These are phyloP conservation scores for Heteromeles arbutifolia DNA, from an alignment of 306 rosid genomes.

Conservation along the genomic window DNA sequence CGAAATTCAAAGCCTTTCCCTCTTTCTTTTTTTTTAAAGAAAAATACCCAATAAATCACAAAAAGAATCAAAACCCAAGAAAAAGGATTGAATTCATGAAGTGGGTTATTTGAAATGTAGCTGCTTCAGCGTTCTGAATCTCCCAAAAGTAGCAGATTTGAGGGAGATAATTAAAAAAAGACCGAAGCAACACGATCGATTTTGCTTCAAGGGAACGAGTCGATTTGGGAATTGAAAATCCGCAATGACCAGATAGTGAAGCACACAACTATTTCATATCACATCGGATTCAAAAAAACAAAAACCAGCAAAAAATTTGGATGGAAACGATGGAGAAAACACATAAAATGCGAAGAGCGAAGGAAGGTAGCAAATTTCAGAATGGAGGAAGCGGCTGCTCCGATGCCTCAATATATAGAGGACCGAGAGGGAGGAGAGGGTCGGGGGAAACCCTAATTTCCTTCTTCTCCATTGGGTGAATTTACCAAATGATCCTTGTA, in stretches of 20 bases:
- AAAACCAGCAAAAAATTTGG: too few relatives aligned
- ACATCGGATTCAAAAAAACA: too few relatives aligned
- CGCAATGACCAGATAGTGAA: constrained; percentile 91
- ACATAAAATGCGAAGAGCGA: background rate
- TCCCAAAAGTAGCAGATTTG: background rate
- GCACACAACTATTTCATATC: background rate
- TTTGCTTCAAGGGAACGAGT: constrained; percentile 99
- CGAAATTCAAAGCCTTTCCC: constrained; percentile 22
- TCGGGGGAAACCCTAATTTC: background rate
- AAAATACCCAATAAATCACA: too few relatives aligned
- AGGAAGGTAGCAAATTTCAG: background rate
- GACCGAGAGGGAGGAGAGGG: too few relatives aligned
- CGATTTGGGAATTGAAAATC: constrained; percentile 55
- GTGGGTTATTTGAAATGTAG: constrained; percentile 26
- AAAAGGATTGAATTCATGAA: background rate
- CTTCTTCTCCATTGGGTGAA: too few relatives aligned
- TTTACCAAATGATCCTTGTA: too few relatives aligned
- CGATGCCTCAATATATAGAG: background rate
- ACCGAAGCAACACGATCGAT: constrained; percentile 45
- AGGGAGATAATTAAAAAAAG: constrained; percentile 2
- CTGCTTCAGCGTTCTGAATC: constrained; percentile 31
- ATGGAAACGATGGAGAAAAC: background rate
- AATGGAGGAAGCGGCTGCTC: background rate
- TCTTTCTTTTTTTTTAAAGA: too few relatives aligned
- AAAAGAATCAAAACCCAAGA: background rate